Base-by-base conservation (phyloP, 352 stramenopile genomes). In the Globisporangium viniferum region DNA sequence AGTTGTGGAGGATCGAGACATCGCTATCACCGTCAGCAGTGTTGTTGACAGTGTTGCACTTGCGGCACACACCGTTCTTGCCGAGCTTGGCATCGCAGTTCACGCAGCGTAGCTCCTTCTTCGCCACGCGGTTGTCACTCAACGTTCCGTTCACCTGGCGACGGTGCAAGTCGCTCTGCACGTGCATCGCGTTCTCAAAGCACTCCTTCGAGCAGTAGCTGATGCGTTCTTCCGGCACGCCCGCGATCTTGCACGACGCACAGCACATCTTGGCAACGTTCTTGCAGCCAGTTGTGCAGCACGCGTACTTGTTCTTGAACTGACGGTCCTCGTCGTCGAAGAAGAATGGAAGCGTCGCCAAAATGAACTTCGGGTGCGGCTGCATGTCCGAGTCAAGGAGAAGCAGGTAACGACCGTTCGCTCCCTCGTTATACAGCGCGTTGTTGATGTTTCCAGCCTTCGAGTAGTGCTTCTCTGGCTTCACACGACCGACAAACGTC, bases 371-470 rank as follows among this genome's bases (percentile, higher is more conserved):
- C 10, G 88, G 77, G 71, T 95, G 84, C 35, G 88, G 88, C 71
- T 94, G 86, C 88, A 95, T 96, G 61, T 97, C 89, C 53, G 84
- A 88, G 64, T 96, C 88, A 1, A 97, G 74, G 15, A 96, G 68
- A 27, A 97, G 44, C 33, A 90, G 71, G 74, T 96, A 95, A 8
- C 86, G 84, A 0, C 86, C 89, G 66, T 81, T 92, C 7, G 86
- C 76, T 8, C 88, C 88, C 72, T 97, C 89, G 67, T 97, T 95
- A 75, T 94, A 94, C 72, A 95, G 71, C 36, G 76, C 86, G 71
- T 97, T 97, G 80, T 97, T 97, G 71, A 97, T 92, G 79, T 97
- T 97, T 12, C 89, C 89, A 7, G 89, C 89, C 74, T 95, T 95
- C 0, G 84, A 92, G 79, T 91, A 92, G 75, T 97, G 84, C 29